Evolutionary conservation across 768 basidiomycete species (phyloP).

Genomic region (Tulasnella sp.): DNA sequence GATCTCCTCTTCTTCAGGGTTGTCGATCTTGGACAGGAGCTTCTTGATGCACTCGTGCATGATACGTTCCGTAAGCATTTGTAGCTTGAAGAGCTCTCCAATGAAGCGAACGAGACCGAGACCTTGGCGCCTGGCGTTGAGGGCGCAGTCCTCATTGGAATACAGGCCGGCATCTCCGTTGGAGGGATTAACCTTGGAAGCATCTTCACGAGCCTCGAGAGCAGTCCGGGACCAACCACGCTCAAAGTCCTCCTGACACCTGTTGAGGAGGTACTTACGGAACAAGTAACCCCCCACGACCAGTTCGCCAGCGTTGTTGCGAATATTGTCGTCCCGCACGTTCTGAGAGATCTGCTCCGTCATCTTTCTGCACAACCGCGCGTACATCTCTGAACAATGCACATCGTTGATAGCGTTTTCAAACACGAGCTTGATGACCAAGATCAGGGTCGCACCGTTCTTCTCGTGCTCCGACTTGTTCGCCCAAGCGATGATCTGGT

Average conservation of each 20-base stretch:
- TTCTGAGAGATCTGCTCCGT: slow-evolving; percentile 87
- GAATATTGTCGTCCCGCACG: slow-evolving; percentile 85
- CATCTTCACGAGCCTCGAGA: slow-evolving; percentile 63
- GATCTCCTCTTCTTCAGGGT: slow-evolving; percentile 96
- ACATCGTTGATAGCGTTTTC: slow-evolving; percentile 98
- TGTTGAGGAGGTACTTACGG: slow-evolving; percentile 92
- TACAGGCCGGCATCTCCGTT: too few relatives aligned
- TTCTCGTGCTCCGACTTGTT: slow-evolving; percentile 90
- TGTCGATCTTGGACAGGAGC: slow-evolving; percentile 79
- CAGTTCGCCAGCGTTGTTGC: slow-evolving; percentile 75
- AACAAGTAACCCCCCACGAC: slow-evolving; percentile 91
- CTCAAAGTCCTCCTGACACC: slow-evolving; percentile 98
- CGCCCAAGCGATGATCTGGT: slow-evolving; percentile 92
- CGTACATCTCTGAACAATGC: slow-evolving; percentile 96
- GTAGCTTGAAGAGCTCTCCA: slow-evolving; percentile 95
- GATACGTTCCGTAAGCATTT: slow-evolving; percentile 95
- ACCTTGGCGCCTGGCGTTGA: slow-evolving; percentile 96
- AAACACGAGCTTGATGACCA: slow-evolving; percentile 93
- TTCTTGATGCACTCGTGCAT: slow-evolving; percentile 99
- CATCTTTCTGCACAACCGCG: slow-evolving; percentile 89
- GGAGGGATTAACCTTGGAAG: slow-evolving; percentile 33
- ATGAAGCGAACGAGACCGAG: slow-evolving; percentile 97
- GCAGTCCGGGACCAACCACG: slow-evolving; percentile 87
- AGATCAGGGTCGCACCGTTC: slow-evolving; percentile 90
- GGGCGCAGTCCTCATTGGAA: slow-evolving; percentile 56